Base-by-base conservation (phyloP, 2,329 filamentous ascomycete species). In the Trichoderma koningii region DNA sequence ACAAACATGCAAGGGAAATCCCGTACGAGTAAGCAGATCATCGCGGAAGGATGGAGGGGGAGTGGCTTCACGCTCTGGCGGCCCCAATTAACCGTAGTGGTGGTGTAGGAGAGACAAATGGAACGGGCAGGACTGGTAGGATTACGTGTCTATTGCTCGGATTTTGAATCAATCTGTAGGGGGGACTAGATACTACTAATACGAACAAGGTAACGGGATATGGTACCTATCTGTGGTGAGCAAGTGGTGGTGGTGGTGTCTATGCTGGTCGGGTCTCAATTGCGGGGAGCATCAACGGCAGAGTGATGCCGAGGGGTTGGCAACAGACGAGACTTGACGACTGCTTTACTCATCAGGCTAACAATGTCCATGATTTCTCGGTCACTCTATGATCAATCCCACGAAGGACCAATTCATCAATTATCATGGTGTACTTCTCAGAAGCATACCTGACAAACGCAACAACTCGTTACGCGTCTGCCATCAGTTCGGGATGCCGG, bases 221-320 rank as follows among this genome's bases (percentile, higher is more conserved):
- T 6, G 9, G 9, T 34, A 34, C 1, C 1, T 23, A 30, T 9
- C 30, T 9, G 30, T 30, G 30, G 30, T 30, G 30, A 30, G 30
- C 30, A 30, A 9, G 7, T 41, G 44, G 30, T 26, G 55, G 44
- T 55, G 26, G 34, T 30, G 34, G 34, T 38, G 34, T 12, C 30
- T 34, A n/a, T 30, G 45, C 28, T 50, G 48, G 57, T 30, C 50
- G 14, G 3, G 28, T 21, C 21, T n/a, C 17, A 28, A 19, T 34
- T 53, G 59, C 38, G 59, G 57, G 57, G 59, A 53, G 59, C 47
- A 28, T 34, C n/a, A n/a, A 48, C 56, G 30, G 56, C 45, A 51
- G 5, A 45, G 28, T 15, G 17, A 52, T 51, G 44, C 57, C 34
- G 47, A 61, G 47, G 47, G 47, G 23, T 30, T 52, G 59, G 47